phyloP scores from a whole-genome alignment of 2,329 filamentous ascomycete species.

The Diaporthe citriasiana region DNA sequence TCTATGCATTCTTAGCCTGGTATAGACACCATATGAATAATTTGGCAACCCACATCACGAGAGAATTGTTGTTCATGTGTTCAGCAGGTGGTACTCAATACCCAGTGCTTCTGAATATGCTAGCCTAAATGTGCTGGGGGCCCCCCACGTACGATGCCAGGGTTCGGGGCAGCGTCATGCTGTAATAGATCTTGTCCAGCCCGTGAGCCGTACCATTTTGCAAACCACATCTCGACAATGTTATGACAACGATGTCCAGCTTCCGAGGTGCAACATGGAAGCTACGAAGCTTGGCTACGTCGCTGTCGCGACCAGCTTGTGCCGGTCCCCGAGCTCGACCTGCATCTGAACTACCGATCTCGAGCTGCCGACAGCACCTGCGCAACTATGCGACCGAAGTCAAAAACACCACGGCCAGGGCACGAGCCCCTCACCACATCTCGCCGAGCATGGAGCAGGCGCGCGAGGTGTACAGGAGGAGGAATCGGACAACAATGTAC shows the following conservation, averaged over 20 bases:
- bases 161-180: slow-evolving; percentile 36
- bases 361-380: slow-evolving; percentile 34
- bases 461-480: slow-evolving; percentile 73
- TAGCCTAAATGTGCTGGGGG: not conserved
- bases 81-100: not conserved
- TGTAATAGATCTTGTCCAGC: slow-evolving; percentile 46
- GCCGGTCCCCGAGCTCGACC: slow-evolving; percentile 15
- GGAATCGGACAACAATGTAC: slow-evolving; percentile 78
- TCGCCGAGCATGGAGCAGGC: slow-evolving; percentile 74
- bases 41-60: not conserved
- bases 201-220: slow-evolving; percentile 37
- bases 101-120: no score
- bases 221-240: slow-evolving; percentile 43
- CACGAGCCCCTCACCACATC: slow-evolving; percentile 33
- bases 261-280: slow-evolving; percentile 55
- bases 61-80: not conserved
- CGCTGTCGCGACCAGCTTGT: slow-evolving; percentile 37
- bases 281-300: slow-evolving; percentile 45
- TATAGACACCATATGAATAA: not conserved
- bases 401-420: slow-evolving; percentile 49
- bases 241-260: slow-evolving; percentile 55
- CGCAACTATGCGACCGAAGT: slow-evolving; percentile 46
- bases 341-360: slow-evolving; percentile 18
- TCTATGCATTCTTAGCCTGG: not conserved
- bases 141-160: not conserved